phyloP scores from a whole-genome alignment of 176 grass and related monocot species.

The Rhynchospora breviuscula region DNA sequence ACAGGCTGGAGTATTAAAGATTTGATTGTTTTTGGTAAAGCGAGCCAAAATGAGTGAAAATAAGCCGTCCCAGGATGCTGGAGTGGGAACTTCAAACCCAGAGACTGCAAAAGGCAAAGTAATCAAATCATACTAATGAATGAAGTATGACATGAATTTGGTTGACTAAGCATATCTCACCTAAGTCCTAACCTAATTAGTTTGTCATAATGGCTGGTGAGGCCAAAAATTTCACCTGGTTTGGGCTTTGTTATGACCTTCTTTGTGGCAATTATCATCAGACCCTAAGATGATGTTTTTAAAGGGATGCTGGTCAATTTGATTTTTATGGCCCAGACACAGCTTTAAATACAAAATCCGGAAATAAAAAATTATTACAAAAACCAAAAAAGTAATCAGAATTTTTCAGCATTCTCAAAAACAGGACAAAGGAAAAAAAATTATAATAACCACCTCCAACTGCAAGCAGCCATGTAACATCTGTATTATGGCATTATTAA shows the following conservation, averaged over 20 bases:
- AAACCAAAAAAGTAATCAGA: not conserved
- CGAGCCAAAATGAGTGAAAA: conserved; percentile 28
- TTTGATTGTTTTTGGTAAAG: conserved; percentile 58
- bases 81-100: conserved; percentile 64
- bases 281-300: not conserved
- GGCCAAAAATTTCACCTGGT: not conserved
- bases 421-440: not conserved
- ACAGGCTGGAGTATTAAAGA: conserved; percentile 63
- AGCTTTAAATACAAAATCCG: not conserved
- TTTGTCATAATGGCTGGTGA: conserved; percentile 7
- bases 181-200: not conserved
- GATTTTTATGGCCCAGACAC: not conserved
- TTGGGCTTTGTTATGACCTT: not conserved
- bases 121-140: not conserved
- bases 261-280: not conserved
- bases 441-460: conserved; percentile 58
- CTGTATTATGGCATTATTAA: conserved; percentile 41
- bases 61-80: conserved; percentile 29
- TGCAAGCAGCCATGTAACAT: conserved; percentile 40
- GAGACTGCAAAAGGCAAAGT: conserved; percentile 46
- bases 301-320: not conserved
- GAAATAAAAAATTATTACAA: not conserved
- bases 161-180: not conserved
- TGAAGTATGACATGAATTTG: too few relatives aligned
- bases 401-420: not conserved